Base-by-base conservation (phyloP, 106 monocot species). In the Allium cepa region DNA sequence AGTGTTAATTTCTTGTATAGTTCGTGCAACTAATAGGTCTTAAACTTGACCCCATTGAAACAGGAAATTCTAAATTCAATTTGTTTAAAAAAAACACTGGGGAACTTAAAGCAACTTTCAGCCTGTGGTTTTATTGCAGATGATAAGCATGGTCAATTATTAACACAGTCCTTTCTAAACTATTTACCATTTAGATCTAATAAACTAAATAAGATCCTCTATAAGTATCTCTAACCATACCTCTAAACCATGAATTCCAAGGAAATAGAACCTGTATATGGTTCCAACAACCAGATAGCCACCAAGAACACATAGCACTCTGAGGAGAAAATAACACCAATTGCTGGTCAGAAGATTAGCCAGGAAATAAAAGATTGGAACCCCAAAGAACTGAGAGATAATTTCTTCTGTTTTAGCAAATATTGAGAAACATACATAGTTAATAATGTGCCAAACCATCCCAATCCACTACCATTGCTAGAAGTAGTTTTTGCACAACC, bases 381-480 rank as follows among this genome's bases (percentile, higher is more conserved):
- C n/a, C 36, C 9, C 11, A 69, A 46, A 56, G 12, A 45, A 60
- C 26, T 67, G 52, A 27, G 51, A 52, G 28, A 7, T 52, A 11
- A 67, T 59, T 36, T 15, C 18, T 7, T 56, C 7, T 22, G 59
- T 26, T n/a, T 67, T 17, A 60, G 10, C 18, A 10, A 26, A 53
- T 67, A 57, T 56, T 52, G 27, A 22, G 52, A 46, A 45, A 53
- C 84, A 72, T 89, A 92, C 96, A 82, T 77, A 66, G 81, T 75
- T 57, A 92, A 67, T 71, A 89, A 77, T 76, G 86, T 92, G 52
- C 84, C 80, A 77, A 97, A 87, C 96, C 92, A 97, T 66, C 92
- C 89, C 67, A 72, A 72, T 49, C 85, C 88, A 27, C 59, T 77
- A 71, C 86, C 92, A 67, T 67, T 22, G 50, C 51, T 53, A 72